Evolutionary conservation across 352 stramenopile genomes (phyloP), one percentile per base, ranked within the genome.

Genomic region (Blastocystis sp.): DNA sequence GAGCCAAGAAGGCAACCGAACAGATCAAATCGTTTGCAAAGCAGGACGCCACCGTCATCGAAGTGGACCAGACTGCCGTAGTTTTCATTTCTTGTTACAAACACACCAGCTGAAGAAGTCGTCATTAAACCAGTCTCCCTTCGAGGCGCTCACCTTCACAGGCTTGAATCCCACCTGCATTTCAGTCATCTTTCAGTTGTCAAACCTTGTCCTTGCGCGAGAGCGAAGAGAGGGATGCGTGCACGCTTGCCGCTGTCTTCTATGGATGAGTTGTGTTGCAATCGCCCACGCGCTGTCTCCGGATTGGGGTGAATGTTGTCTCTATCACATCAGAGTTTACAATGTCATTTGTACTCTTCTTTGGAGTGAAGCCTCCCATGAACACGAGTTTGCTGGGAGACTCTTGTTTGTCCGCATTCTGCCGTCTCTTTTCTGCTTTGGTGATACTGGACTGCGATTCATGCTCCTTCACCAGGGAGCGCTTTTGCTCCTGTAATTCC

Each of bases 91-190:
- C 48, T 81, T 64, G 53, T 40, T 64, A 65, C 59, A 43, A 81
- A 62, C 21, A 34, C 40, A 52, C 40, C n/a, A 84, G 66, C 40
- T 84, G 34, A 84, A 84, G 74, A 84, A 84, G 41, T 84, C 74
- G 48, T 84, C 74, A 21, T 66, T 67, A 64, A 84, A 84, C 74
- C 74, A 84, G 74, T 84, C 74, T 21, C 74, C 34, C 43, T 84
- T 84, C 48, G 53, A 41, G 19, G 19, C 11, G 38, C 9, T 67
- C 60, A 56, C 38, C 40, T 62, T 62, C 40, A 67, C 45, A 1
- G 74, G 74, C 74, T 84, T 28, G 38, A 84, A 84, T 2, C 66
- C 52, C 2, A 84, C 28, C 74, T 84, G 53, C 40, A 41, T 10
- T 34, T 69, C 34, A 17, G 34, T n/a, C 5, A 19, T 38, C 14